A percentile compares a stretch with the other conserved stretches of the same genome.
Conservation (phyloP, 176 grass and related monocot species). For the Zoysia japonica region DNA sequence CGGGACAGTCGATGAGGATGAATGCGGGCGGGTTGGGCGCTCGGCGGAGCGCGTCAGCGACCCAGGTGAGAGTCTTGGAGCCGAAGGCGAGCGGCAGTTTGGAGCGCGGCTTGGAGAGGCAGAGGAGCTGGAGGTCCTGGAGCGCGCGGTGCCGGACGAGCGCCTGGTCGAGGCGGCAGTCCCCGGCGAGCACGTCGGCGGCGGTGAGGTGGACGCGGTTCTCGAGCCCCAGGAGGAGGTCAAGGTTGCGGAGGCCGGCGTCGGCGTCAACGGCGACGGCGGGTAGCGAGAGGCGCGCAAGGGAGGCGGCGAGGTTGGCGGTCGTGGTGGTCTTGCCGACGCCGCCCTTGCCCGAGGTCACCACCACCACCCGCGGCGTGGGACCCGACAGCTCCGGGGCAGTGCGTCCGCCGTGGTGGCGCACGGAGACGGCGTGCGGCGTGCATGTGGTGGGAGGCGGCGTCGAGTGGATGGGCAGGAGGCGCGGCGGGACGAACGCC, state of each 20-base stretch:
- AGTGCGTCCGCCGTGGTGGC: constrained; percentile 39
- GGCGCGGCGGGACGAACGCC: constrained; percentile 41
- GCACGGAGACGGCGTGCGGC: constrained; percentile 18
- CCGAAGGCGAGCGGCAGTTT: constrained; percentile 92
- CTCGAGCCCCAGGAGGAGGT: constrained; percentile 90
- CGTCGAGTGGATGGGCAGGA: not conserved
- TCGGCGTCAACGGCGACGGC: constrained; percentile 85
- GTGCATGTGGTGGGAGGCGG: not conserved
- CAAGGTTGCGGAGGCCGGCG: constrained; percentile 83
- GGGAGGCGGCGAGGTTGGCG: constrained; percentile 82
- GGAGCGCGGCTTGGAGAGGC: constrained; percentile 92
- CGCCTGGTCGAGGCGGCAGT: constrained; percentile 96
- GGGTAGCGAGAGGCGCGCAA: constrained; percentile 74
- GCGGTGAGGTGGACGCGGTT: constrained; percentile 93
- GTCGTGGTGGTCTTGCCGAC: constrained; percentile 95
- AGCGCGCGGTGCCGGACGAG: constrained; percentile 84
- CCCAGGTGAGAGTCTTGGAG: constrained; percentile 90
- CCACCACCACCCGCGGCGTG: constrained; percentile 78
- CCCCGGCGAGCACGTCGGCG: constrained; percentile 85
- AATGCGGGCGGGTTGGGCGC: constrained; percentile 51
- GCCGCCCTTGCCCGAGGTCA: constrained; percentile 94
- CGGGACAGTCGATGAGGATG: constrained; percentile 80
- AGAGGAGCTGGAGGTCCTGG: constrained; percentile 77
- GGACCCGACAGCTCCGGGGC: constrained; percentile 73
- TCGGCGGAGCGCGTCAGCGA: constrained; percentile 68